Evolutionary conservation across 371 early-diverging fungal species (phyloP).

Genomic region (Nematocida sp.): DNA sequence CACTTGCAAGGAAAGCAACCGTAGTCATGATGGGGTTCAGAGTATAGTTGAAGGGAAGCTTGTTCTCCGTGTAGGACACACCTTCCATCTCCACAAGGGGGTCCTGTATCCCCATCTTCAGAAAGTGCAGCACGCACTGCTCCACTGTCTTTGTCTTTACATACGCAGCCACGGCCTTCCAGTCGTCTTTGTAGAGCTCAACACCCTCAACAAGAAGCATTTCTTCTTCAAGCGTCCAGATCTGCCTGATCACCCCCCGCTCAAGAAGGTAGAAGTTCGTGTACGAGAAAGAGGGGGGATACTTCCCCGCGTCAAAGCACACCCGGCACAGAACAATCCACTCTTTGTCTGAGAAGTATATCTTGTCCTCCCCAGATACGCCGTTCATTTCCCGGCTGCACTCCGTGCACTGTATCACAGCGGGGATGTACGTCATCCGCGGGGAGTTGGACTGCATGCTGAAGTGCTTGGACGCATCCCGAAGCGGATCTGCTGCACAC

Average conservation of each 20-base stretch:
- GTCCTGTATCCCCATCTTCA: constrained; percentile 86
- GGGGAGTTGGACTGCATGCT: constrained; percentile 15
- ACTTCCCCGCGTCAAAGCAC: constrained; percentile 54
- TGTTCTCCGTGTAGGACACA: constrained; percentile 65
- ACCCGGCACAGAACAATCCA: constrained; percentile 49
- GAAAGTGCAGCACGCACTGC: constrained; percentile 83
- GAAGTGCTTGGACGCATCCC: constrained; percentile 32
- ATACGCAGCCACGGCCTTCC: constrained; percentile 81
- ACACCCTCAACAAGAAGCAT: constrained; percentile 82
- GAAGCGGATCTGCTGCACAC: background rate
- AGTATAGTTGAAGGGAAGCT: constrained; percentile 71
- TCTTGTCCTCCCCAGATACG: constrained; percentile 21
- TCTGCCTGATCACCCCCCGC: constrained; percentile 52
- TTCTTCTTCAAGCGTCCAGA: constrained; percentile 87
- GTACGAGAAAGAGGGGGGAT: constrained; percentile 24
- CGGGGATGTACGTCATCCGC: background rate
- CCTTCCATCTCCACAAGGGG: constrained; percentile 68
- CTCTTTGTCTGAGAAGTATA: constrained; percentile 42
- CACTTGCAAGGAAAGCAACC: constrained; percentile 79
- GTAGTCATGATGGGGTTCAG: constrained; percentile 91
- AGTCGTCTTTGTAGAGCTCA: constrained; percentile 82
- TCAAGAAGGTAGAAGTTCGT: constrained; percentile 51
- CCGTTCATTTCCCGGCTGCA: constrained; percentile 33
- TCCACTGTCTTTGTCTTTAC: constrained; percentile 81
- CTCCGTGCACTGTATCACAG: constrained; percentile 15